A percentile compares a stretch with the other conserved stretches of the same genome.
These are phyloP conservation scores for Talaromyces albobiverticillius DNA, from an alignment of 2,329 filamentous ascomycete genomes.

Conservation along the genomic window DNA sequence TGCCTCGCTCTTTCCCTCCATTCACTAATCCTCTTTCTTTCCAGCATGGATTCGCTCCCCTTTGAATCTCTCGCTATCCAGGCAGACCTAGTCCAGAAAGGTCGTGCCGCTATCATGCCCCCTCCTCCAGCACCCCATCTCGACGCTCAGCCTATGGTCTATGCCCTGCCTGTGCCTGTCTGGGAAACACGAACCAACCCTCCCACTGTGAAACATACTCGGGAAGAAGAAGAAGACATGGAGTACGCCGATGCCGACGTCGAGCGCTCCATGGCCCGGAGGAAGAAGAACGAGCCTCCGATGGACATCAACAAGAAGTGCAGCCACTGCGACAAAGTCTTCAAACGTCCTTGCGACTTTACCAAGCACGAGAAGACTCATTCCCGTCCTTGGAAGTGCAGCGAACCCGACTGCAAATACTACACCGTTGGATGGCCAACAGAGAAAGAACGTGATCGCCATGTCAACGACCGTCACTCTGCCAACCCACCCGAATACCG, in stretches of 20 bases:
- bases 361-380: slow-evolving; percentile 99
- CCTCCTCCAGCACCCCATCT: slow-evolving; percentile 72
- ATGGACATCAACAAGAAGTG: slow-evolving; percentile 82
- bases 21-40: slow-evolving; percentile 15
- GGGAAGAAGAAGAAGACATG: slow-evolving; percentile 30
- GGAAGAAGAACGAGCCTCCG: slow-evolving; percentile 86
- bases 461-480: slow-evolving; percentile 95
- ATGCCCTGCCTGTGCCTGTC: slow-evolving; percentile 63
- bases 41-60: slow-evolving; percentile 64
- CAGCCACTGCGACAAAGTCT: slow-evolving; percentile 83
- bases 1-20: background rate
- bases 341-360: slow-evolving; percentile 94
- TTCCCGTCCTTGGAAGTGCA: slow-evolving; percentile 93
- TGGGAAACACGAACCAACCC: slow-evolving; percentile 50
- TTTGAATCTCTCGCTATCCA: slow-evolving; percentile 72
- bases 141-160: slow-evolving; percentile 42
- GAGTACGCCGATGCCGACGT: slow-evolving; percentile 75
- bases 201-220: slow-evolving; percentile 51
- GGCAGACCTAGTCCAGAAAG: slow-evolving; percentile 77
- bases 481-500: slow-evolving; percentile 74
- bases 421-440: slow-evolving; percentile 89
- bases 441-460: slow-evolving; percentile 94
- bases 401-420: slow-evolving; percentile 80
- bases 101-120: slow-evolving; percentile 76
- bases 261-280: slow-evolving; percentile 88